phyloP scores from a whole-genome alignment of 2,329 filamentous ascomycete species.

The Trichoderma brevicompactum region DNA sequence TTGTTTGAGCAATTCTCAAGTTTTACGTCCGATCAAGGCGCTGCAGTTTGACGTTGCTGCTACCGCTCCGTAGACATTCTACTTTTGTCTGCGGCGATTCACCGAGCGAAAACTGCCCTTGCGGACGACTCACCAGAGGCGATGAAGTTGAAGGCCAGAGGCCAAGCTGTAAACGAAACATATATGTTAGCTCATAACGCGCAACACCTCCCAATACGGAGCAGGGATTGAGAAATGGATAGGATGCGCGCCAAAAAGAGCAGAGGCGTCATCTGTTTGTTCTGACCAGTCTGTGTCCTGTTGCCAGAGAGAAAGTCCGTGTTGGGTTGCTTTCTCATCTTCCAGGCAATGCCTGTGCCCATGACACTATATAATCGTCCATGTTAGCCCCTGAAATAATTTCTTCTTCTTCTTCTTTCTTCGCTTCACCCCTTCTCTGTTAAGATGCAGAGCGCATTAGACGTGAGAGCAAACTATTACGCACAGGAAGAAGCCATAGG shows the following conservation, averaged over 20 bases:
- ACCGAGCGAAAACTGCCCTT: slow-evolving; percentile 17
- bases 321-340: slow-evolving; percentile 66
- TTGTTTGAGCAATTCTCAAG: background rate
- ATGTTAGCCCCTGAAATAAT: slow-evolving; percentile 30
- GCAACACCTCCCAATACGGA: background rate
- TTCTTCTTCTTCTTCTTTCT: background rate
- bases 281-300: slow-evolving; percentile 81
- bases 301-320: slow-evolving; percentile 75
- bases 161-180: slow-evolving; percentile 61
- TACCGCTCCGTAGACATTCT: slow-evolving; percentile 59
- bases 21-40: background rate
- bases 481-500: slow-evolving; percentile 78
- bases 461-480: slow-evolving; percentile 36
- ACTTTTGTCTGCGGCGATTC: slow-evolving; percentile 11
- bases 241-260: background rate
- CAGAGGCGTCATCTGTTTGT: background rate
- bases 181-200: slow-evolving; percentile 39
- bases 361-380: slow-evolving; percentile 54
- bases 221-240: background rate
- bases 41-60: slow-evolving; percentile 44
- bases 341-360: slow-evolving; percentile 64
- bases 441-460: background rate
- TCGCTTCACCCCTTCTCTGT: too few relatives aligned
- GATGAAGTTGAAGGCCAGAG: slow-evolving; percentile 86
- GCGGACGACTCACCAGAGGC: slow-evolving; percentile 77